phyloP scores from a whole-genome alignment of 2,329 filamentous ascomycete species.

The Emergomyces pasteurianus region DNA sequence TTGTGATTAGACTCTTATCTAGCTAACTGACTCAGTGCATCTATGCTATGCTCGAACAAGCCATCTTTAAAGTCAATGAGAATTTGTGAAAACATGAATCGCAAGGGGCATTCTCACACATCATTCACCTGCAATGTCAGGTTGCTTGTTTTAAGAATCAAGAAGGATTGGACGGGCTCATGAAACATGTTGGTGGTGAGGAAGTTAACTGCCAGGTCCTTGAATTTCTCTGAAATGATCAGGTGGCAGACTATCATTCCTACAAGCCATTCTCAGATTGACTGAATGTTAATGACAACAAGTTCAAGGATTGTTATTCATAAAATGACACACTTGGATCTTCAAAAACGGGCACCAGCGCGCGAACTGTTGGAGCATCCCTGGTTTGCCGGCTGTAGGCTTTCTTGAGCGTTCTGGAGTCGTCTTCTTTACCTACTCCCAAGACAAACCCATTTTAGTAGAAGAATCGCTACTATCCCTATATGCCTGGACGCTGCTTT shows the following conservation, averaged over 20 bases:
- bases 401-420: no score
- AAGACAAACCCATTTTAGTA: no score
- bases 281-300: constrained; percentile 16
- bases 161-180: constrained; percentile 29
- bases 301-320: constrained; percentile 20
- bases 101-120: constrained; percentile 20
- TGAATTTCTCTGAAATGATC: constrained; percentile 24
- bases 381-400: constrained; percentile 15
- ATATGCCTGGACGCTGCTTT: no score
- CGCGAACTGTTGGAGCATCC: constrained; percentile 19
- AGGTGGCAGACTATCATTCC: constrained; percentile 17
- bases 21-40: constrained; percentile 28
- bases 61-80: constrained; percentile 30
- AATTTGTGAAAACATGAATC: constrained; percentile 24
- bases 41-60: constrained; percentile 32
- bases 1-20: neutral
- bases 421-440: no score
- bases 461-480: no score
- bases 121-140: constrained; percentile 34
- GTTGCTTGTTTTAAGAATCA: constrained; percentile 37
- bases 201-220: constrained; percentile 21
- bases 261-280: constrained; percentile 24
- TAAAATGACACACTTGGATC: constrained; percentile 20
- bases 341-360: constrained; percentile 19
- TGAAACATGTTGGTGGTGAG: constrained; percentile 23